A percentile compares a stretch with the other conserved stretches of the same genome.
phyloP scores from a whole-genome alignment of 1,139 yeast species.

The Candida sojae region DNA sequence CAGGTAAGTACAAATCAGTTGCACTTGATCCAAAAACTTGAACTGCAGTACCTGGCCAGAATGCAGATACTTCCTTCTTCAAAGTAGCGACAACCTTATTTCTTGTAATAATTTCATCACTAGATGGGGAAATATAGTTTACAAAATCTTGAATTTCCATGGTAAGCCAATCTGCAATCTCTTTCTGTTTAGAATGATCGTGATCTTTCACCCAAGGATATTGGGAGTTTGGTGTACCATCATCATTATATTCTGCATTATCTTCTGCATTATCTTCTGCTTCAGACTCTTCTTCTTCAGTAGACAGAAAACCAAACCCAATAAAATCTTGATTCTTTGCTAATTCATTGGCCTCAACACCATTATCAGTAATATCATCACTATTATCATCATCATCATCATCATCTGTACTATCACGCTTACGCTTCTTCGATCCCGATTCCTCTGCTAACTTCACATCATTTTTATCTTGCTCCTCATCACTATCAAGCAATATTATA shows the following conservation, averaged over 20 bases:
- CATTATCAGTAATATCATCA: neutral
- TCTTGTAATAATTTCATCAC: constrained; percentile 68
- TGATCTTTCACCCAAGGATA: constrained; percentile 83
- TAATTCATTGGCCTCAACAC: constrained; percentile 28
- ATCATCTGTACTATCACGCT: constrained; percentile 9
- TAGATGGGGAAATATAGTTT: constrained; percentile 83
- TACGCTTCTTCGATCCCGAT: constrained; percentile 16
- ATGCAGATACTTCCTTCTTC: constrained; percentile 51
- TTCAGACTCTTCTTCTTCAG: constrained; percentile 29
- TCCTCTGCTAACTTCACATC: constrained; percentile 1
- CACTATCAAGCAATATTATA: constrained; percentile 27
- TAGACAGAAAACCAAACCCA: constrained; percentile 55
- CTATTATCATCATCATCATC: constrained; percentile 4
- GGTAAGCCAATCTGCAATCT: constrained; percentile 85
- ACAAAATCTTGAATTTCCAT: constrained; percentile 87
- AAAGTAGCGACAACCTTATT: constrained; percentile 66
- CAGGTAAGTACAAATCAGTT: constrained; percentile 90
- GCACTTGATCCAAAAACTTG: constrained; percentile 96
- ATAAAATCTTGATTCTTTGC: constrained; percentile 60
- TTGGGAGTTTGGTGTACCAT: constrained; percentile 26
- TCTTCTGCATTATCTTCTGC: constrained; percentile 29
- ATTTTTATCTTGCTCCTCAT: constrained; percentile 25
- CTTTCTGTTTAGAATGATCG: constrained; percentile 72
- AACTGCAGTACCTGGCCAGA: constrained; percentile 83
- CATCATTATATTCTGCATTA: constrained; percentile 29